phyloP scores from a whole-genome alignment of 2,329 filamentous ascomycete species.

The Furcasterigmium furcatum region DNA sequence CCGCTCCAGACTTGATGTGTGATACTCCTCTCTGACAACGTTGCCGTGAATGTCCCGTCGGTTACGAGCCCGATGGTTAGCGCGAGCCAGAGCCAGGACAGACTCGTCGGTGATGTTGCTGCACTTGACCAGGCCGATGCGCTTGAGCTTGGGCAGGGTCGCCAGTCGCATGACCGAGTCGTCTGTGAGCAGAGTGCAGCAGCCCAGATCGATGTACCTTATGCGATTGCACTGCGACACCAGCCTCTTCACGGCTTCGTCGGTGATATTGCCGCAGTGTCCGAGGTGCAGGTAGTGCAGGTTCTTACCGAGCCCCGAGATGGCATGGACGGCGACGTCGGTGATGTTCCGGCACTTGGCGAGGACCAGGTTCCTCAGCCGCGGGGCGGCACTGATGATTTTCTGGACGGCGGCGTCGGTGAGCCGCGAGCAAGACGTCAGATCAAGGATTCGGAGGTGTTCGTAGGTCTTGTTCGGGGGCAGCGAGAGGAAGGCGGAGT shows the following conservation, averaged over 20 bases:
- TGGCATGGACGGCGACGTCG: slow-evolving; percentile 81
- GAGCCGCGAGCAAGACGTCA: slow-evolving; percentile 82
- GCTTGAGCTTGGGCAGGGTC: slow-evolving; percentile 84
- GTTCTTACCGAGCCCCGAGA: slow-evolving; percentile 89
- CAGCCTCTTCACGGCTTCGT: slow-evolving; percentile 79
- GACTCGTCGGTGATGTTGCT: slow-evolving; percentile 85
- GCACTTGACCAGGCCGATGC: slow-evolving; percentile 95
- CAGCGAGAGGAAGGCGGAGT: slow-evolving; percentile 81
- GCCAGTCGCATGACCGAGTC: slow-evolving; percentile 81
- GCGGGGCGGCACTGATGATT: slow-evolving; percentile 82
- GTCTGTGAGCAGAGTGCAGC: slow-evolving; percentile 86
- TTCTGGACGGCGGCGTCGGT: slow-evolving; percentile 85
- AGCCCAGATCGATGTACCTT: slow-evolving; percentile 96
- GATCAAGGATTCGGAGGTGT: slow-evolving; percentile 85
- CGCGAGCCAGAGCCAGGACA: slow-evolving; percentile 77
- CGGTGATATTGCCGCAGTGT: slow-evolving; percentile 89
- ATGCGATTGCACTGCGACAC: slow-evolving; percentile 89
- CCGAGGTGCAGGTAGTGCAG: slow-evolving; percentile 95
- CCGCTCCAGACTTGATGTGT: slow-evolving; percentile 72
- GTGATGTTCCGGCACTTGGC: slow-evolving; percentile 94
- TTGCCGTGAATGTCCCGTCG: slow-evolving; percentile 46
- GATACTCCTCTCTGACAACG: slow-evolving; percentile 48
- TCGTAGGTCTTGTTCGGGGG: slow-evolving; percentile 71
- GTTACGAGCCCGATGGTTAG: slow-evolving; percentile 51
- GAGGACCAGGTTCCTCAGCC: slow-evolving; percentile 86